phyloP scores from a whole-genome alignment of 768 basidiomycete genomes.

The Filobasidium floriforme region DNA sequence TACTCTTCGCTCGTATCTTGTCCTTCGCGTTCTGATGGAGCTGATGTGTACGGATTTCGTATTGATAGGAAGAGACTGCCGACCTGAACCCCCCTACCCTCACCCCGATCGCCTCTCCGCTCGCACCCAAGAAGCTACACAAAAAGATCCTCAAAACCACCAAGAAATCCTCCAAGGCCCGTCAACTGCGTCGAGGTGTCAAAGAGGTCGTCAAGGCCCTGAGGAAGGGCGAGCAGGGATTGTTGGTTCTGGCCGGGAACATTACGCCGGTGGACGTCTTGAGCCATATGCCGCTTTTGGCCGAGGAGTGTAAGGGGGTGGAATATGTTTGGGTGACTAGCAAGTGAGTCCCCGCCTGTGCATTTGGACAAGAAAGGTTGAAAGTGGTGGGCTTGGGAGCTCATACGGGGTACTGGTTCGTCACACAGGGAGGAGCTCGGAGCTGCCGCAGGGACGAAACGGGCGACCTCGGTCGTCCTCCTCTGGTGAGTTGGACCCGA shows the following conservation, averaged over 20 bases:
- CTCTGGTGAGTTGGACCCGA: conserved; percentile 49
- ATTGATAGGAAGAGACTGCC: conserved; percentile 37
- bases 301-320: conserved; percentile 68
- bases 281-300: conserved; percentile 86
- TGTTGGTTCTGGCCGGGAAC: conserved; percentile 88
- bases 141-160: conserved; percentile 94
- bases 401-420: neutral
- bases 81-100: conserved; percentile 69
- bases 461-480: conserved; percentile 97
- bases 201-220: conserved; percentile 98
- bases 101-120: conserved; percentile 85
- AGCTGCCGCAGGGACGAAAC: conserved; percentile 89
- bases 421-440: conserved; percentile 68
- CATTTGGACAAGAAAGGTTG: conserved; percentile 15
- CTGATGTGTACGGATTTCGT: neutral
- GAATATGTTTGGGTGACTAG: conserved; percentile 46
- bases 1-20: conserved; percentile 2
- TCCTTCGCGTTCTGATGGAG: neutral
- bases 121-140: conserved; percentile 84
- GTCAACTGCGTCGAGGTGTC: conserved; percentile 94
- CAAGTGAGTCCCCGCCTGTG: conserved; percentile 38
- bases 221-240: conserved; percentile 90
- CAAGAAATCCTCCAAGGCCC: conserved; percentile 87
- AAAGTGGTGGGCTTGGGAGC: neutral
- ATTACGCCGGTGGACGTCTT: conserved; percentile 98